phyloP scores from a whole-genome alignment of 441 rosid species.

The Gossypium gossypioides region DNA sequence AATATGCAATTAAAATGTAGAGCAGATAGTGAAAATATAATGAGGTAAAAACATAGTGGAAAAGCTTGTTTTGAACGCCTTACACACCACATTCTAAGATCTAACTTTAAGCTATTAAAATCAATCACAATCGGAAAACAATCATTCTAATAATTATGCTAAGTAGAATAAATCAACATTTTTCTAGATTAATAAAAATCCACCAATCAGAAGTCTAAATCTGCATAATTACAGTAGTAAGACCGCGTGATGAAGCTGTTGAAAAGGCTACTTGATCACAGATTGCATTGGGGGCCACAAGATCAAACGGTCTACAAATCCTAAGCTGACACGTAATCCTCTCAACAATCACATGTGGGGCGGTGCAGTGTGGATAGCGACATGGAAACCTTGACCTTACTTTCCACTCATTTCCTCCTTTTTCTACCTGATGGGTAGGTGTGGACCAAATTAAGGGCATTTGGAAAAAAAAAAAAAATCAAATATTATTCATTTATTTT shows the following conservation, averaged over 20 bases:
- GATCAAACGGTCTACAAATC: neutral
- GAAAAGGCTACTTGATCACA: neutral
- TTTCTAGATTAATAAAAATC: too few relatives aligned
- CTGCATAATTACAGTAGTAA: neutral
- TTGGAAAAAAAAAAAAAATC: neutral
- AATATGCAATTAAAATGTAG: too few relatives aligned
- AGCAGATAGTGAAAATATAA: too few relatives aligned
- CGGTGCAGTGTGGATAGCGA: conserved; percentile 35
- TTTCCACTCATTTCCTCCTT: neutral
- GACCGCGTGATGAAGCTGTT: conserved; percentile 14
- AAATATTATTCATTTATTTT: too few relatives aligned
- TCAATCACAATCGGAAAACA: too few relatives aligned
- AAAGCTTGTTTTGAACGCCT: too few relatives aligned
- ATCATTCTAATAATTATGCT: too few relatives aligned
- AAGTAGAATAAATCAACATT: too few relatives aligned
- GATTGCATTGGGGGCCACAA: neutral
- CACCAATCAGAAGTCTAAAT: too few relatives aligned
- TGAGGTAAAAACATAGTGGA: too few relatives aligned
- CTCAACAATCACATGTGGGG: conserved; percentile 33
- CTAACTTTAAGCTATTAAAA: neutral
- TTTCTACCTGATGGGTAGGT: conserved; percentile 6
- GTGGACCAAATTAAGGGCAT: conserved; percentile 3
- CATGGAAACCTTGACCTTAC: conserved; percentile 4
- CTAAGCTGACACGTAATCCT: conserved; percentile 17
- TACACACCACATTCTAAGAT: neutral